Conservation (phyloP, 2,329 filamentous ascomycete genomes). For the Fusarium musae region DNA sequence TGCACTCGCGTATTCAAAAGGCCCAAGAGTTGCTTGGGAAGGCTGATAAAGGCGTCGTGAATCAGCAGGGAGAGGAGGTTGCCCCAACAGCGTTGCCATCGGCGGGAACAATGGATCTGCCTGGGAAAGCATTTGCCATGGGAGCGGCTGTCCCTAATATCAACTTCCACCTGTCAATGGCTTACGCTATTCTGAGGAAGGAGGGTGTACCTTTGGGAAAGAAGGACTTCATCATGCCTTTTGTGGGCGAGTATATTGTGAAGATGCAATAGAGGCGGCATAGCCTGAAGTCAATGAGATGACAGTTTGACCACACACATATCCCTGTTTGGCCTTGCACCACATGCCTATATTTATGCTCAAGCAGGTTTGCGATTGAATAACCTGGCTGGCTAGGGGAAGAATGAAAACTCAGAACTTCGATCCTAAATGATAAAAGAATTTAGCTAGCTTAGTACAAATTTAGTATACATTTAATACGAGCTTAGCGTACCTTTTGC, state of each 20-base stretch:
- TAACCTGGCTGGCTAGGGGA: too few relatives aligned
- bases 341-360: background rate
- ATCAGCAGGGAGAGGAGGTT: conserved; percentile 42
- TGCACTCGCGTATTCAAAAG: conserved; percentile 46
- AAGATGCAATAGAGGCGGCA: conserved; percentile 18
- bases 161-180: conserved; percentile 67
- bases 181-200: conserved; percentile 68
- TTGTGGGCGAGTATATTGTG: conserved; percentile 36
- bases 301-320: background rate
- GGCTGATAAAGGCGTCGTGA: conserved; percentile 48
- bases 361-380: background rate
- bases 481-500: background rate
- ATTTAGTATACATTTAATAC: background rate
- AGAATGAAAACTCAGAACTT: background rate
- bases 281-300: background rate
- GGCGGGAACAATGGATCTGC: conserved; percentile 32
- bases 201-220: conserved; percentile 71
- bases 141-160: conserved; percentile 65
- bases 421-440: background rate
- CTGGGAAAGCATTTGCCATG: conserved; percentile 54
- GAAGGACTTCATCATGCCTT: conserved; percentile 57
- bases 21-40: conserved; percentile 40
- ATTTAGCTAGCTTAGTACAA: background rate
- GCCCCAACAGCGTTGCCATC: conserved; percentile 38
- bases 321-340: background rate